Evolutionary conservation across 2,329 filamentous ascomycete species (phyloP), one percentile per base, ranked within the genome.

Genomic region (Chrysoporthe cubensis): DNA sequence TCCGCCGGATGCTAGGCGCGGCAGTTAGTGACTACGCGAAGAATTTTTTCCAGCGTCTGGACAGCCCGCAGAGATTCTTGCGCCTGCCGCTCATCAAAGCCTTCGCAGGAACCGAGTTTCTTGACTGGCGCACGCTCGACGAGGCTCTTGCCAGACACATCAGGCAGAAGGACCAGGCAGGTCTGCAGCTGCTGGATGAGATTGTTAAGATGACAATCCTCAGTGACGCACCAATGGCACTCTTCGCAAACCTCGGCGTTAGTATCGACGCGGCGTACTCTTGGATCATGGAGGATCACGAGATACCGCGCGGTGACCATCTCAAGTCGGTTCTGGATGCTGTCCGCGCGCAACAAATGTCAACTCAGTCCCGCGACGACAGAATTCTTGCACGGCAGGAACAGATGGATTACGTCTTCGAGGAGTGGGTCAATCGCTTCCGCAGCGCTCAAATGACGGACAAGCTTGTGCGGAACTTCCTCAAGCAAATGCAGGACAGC

Each of bases 331-430:
- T 82, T 80, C 86, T 81, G 21, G 72, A 82, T 52, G 78, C 80
- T 54, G 80, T 83, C 1, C 72, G 82, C 6, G 72, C 79, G 3
- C 78, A 80, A 48, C 76, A 80, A 8, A 70, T 76, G 70, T 76
- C 82, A 62, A 83, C 84, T 71, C 78, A 84, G 65, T 78, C 84
- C 64, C 80, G 83, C 42, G 87, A 85, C 32, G 87, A 90, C 66
- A 85, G 88, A 62, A 79, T 83, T 18, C 78, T 81, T 50, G 83
- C 87, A 43, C 90, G 90, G 72, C 88, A 90, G 70, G 93, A 97
- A 70, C 93, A 97, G 77, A 88, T 97, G 80, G 93, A 96, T 73
- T 98, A 99, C 76, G 86, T 97, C 26, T 97, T 99, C 75, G 94
- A 95, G 56, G 96, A 99, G 80, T 99, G 96, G 96, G 87, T 95